Conservation (phyloP, 2,329 filamentous ascomycete genomes). For the Cercospora citrullina region DNA sequence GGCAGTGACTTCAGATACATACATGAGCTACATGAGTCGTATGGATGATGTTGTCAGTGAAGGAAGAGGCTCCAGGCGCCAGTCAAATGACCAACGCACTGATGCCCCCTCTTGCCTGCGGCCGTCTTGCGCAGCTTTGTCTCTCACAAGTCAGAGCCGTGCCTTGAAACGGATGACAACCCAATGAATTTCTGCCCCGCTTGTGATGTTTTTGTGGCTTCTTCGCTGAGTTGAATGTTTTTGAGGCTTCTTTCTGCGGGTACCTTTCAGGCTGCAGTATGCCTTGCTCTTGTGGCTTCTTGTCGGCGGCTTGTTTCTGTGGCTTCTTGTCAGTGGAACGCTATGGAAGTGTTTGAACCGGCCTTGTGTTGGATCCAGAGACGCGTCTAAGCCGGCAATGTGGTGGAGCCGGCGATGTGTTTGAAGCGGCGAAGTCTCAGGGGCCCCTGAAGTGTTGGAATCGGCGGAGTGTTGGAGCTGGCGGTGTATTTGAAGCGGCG, state of each 20-base stretch:
- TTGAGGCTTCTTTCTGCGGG: not conserved
- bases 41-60: not conserved
- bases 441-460: not conserved
- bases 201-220: constrained; percentile 1
- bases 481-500: not conserved
- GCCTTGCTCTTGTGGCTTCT: constrained; percentile 3
- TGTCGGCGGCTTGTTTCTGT: not conserved
- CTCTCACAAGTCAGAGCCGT: not conserved
- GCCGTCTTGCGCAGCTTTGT: not conserved
- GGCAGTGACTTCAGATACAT: not conserved
- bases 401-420: not conserved
- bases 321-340: not conserved
- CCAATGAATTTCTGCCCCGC: not conserved
- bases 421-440: not conserved
- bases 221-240: not conserved
- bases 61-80: constrained; percentile 3
- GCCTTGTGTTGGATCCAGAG: not conserved
- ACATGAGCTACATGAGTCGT: not conserved
- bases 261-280: not conserved
- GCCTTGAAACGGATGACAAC: not conserved
- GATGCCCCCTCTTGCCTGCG: constrained; percentile 8
- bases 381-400: not conserved
- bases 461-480: not conserved
- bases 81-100: not conserved
- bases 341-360: not conserved